Evolutionary conservation across 1,284 basidiomycete species (phyloP).

Genomic region (Leccinum pallidistipes): DNA sequence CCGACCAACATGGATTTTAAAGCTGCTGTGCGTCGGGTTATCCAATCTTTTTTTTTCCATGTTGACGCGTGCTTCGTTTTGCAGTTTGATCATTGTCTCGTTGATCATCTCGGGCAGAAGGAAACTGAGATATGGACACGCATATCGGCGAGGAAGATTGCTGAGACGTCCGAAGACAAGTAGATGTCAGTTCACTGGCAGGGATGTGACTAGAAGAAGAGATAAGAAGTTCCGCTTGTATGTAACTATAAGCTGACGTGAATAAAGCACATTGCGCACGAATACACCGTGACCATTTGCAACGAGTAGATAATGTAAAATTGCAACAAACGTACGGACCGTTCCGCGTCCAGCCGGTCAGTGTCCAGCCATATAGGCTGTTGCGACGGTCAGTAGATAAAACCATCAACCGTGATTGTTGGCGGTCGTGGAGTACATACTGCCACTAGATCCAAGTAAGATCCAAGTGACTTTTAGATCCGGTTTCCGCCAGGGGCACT

Average conservation of each 20-base stretch:
- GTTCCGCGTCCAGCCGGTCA: conserved; percentile 29
- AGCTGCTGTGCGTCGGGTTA: conserved; percentile 5
- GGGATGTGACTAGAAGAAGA: not conserved
- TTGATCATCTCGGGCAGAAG: not conserved
- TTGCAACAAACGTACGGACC: conserved; percentile 56
- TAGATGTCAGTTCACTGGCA: not conserved
- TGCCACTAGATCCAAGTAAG: too few relatives aligned
- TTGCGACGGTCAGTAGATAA: too few relatives aligned
- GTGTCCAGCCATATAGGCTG: too few relatives aligned
- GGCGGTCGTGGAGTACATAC: too few relatives aligned
- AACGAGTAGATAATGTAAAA: too few relatives aligned
- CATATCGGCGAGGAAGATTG: not conserved
- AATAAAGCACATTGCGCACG: conserved; percentile 8
- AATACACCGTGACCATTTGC: conserved; percentile 10
- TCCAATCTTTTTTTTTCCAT: not conserved
- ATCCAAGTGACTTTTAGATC: too few relatives aligned
- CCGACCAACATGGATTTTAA: conserved; percentile 11
- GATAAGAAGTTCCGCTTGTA: conserved; percentile 11
- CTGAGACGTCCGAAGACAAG: not conserved
- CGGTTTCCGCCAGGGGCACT: too few relatives aligned
- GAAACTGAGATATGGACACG: not conserved
- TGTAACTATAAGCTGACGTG: conserved; percentile 17
- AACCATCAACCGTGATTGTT: too few relatives aligned
- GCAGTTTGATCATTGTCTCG: conserved; percentile 8
- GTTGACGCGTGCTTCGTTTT: not conserved